Percentiles rank a stretch among this genome's conserved stretches.
phyloP scores from a whole-genome alignment of 768 basidiomycete species.

The Macrolepiota albuminosa region DNA sequence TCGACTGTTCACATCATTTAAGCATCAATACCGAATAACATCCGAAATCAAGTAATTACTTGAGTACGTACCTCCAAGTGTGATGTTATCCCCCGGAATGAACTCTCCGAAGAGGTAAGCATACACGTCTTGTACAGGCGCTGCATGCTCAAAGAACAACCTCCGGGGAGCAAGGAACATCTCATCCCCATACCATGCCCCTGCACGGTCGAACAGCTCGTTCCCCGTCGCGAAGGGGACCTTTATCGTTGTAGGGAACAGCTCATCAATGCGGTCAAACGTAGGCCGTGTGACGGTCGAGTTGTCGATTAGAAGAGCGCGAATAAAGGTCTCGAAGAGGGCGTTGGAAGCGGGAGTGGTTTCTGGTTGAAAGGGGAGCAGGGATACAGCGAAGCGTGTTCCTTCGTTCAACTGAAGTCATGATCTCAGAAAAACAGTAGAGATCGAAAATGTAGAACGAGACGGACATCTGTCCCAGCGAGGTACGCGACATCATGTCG shows the following conservation, averaged over 20 bases:
- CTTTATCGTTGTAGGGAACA: conserved; percentile 41
- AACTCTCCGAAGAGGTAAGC: conserved; percentile 54
- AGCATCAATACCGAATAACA: background rate
- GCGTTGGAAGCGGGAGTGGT: conserved; percentile 32
- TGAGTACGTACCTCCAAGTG: conserved; percentile 37
- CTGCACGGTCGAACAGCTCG: conserved; percentile 51
- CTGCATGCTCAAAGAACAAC: conserved; percentile 45
- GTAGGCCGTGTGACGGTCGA: conserved; percentile 39
- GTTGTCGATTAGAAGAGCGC: conserved; percentile 46
- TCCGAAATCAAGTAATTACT: background rate
- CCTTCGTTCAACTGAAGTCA: conserved; percentile 48
- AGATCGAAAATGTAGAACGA: background rate
- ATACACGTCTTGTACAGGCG: conserved; percentile 43
- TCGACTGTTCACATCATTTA: conserved; percentile 27
- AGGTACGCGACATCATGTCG: conserved; percentile 45
- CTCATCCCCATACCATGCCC: conserved; percentile 53
- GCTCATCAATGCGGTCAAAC: conserved; percentile 29
- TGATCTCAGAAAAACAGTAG: background rate
- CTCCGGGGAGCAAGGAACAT: conserved; percentile 52
- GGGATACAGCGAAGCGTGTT: conserved; percentile 33
- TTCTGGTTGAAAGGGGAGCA: conserved; percentile 34
- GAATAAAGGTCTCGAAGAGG: conserved; percentile 45
- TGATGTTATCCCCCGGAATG: conserved; percentile 46
- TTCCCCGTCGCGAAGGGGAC: conserved; percentile 53
- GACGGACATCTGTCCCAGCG: conserved; percentile 50